Conservation (phyloP, 257 asterid species). For the Nicotiana tabacum region DNA sequence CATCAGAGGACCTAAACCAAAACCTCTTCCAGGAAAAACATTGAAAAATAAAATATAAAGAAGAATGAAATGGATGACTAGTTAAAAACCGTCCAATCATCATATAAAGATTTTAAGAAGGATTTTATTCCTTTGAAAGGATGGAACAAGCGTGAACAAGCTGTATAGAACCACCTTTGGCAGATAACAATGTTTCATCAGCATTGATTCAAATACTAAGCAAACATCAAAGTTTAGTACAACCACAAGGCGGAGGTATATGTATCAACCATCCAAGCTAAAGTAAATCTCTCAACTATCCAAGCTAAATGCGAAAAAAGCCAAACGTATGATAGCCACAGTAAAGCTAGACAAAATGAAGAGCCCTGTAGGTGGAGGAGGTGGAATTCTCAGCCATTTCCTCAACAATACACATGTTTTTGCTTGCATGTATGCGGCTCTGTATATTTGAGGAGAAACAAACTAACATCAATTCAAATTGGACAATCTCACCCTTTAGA, state of each 20-base stretch:
- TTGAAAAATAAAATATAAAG: background rate
- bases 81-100: background rate
- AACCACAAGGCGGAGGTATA: background rate
- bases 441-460: background rate
- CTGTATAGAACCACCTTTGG: background rate
- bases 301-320: background rate
- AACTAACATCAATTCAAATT: background rate
- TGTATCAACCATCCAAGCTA: background rate
- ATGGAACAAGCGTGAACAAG: background rate
- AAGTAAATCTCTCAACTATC: background rate
- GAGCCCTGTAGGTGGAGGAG: background rate
- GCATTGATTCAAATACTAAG: background rate
- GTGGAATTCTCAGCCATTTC: background rate
- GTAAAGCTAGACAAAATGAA: slow-evolving; percentile 3
- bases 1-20: slow-evolving; percentile 4
- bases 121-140: background rate
- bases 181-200: background rate
- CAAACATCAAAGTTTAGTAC: background rate
- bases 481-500: slow-evolving; percentile 3
- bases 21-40: background rate
- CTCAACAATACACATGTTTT: background rate
- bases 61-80: background rate
- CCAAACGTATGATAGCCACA: background rate
- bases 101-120: background rate
- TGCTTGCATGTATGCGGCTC: background rate